Conservation (phyloP, 331 rosid species). For the Cydonia oblonga region DNA sequence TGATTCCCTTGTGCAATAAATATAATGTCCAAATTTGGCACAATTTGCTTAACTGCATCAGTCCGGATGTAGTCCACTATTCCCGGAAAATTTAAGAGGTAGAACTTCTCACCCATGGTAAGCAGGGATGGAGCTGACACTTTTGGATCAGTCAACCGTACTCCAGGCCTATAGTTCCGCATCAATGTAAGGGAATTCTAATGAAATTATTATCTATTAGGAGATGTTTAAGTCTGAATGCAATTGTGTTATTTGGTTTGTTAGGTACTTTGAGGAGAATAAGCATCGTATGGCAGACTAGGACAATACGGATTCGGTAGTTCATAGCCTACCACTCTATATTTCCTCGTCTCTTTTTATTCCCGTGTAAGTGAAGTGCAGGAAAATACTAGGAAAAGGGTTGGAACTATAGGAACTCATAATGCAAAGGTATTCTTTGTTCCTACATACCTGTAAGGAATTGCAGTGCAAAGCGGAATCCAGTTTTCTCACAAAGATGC, state of each 20-base stretch:
- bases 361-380: neutral
- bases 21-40: constrained; percentile 39
- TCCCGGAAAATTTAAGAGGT: constrained; percentile 31
- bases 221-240: neutral
- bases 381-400: neutral
- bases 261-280: no score
- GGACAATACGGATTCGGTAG: no score
- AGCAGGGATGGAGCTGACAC: constrained; percentile 30
- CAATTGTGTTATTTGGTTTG: neutral
- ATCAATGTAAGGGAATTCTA: neutral
- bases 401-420: neutral
- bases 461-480: constrained; percentile 43
- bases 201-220: neutral
- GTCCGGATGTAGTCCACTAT: constrained; percentile 34
- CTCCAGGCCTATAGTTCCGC: constrained; percentile 25
- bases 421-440: no score
- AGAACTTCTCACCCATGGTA: constrained; percentile 45
- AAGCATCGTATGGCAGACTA: no score
- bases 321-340: neutral
- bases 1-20: constrained; percentile 45
- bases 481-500: constrained; percentile 49
- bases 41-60: constrained; percentile 36
- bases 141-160: constrained; percentile 32
- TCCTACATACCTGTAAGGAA: constrained; percentile 36
- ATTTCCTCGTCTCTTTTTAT: neutral